These are phyloP conservation scores for Sphaerostilbella broomeana DNA, from an alignment of 2,329 filamentous ascomycete genomes.

Conservation along the genomic window DNA sequence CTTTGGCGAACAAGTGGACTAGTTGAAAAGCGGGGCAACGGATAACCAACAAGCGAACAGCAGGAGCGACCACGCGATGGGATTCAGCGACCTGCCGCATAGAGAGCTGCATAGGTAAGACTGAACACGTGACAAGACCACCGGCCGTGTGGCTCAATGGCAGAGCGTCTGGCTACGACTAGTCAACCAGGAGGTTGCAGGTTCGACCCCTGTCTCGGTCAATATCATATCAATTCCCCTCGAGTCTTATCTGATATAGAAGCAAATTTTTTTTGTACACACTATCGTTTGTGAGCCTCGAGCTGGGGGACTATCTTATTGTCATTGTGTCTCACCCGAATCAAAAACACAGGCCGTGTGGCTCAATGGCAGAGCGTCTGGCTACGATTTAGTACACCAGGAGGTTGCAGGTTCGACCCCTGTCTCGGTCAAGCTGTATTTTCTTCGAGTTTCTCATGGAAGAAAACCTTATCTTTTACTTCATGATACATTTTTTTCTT, in stretches of 20 bases:
- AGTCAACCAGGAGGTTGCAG: constrained; percentile 13
- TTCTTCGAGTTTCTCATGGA: constrained; percentile 1
- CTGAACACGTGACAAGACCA: constrained; percentile 11
- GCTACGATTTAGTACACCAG: constrained; percentile 11
- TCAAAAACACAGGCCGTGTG: constrained; percentile 11
- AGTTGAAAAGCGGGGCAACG: constrained; percentile 7
- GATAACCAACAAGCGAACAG: too few species aligned
- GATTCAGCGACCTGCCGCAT: too few species aligned
- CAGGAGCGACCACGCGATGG: too few species aligned
- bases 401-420: constrained; percentile 13
- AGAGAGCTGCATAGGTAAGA: too few species aligned
- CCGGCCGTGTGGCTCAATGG: constrained; percentile 12
- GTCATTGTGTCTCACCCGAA: too few species aligned
- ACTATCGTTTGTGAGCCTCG: too few species aligned
- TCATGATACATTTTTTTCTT: constrained; percentile 3
- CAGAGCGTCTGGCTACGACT: constrained; percentile 13
- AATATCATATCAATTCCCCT: too few species aligned
- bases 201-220: constrained; percentile 13
- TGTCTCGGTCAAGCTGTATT: constrained; percentile 13
- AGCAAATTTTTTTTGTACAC: too few species aligned
- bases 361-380: constrained; percentile 13
- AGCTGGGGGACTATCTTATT: too few species aligned
- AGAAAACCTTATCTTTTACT: constrained; percentile 6
- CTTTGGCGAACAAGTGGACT: constrained; percentile 13
- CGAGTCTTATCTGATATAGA: too few species aligned